A percentile compares a stretch with the other conserved stretches of the same genome.
These are phyloP conservation scores for Veloporphyrellus conicus DNA, from an alignment of 1,284 basidiomycete species.

Conservation along the genomic window DNA sequence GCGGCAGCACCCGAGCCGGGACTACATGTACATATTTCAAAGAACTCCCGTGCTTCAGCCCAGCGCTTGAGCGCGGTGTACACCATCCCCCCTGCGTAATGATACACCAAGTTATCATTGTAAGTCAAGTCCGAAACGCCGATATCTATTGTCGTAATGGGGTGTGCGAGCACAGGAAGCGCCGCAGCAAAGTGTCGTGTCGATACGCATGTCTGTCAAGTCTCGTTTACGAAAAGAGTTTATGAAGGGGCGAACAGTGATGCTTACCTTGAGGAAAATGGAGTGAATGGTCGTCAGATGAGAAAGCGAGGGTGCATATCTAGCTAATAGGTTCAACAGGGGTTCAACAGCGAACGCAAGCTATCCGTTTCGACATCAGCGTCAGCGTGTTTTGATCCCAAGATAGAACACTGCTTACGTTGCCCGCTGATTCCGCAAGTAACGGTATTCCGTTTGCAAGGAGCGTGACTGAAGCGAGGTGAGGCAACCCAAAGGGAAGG, in stretches of 20 bases:
- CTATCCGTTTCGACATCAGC: slow-evolving; percentile 30
- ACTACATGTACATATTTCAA: slow-evolving; percentile 72
- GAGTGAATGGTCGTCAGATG: slow-evolving; percentile 69
- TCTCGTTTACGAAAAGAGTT: not conserved
- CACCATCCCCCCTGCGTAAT: slow-evolving; percentile 68
- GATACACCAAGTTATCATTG: slow-evolving; percentile 72
- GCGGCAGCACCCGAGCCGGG: slow-evolving; percentile 63
- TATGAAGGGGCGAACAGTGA: slow-evolving; percentile 6
- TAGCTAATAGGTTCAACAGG: slow-evolving; percentile 53
- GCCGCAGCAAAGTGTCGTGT: slow-evolving; percentile 50
- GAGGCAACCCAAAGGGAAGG: slow-evolving; percentile 1
- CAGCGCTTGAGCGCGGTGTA: slow-evolving; percentile 60
- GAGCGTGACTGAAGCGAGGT: slow-evolving; percentile 39
- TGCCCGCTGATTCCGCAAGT: slow-evolving; percentile 36
- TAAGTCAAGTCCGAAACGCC: slow-evolving; percentile 57
- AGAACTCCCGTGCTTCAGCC: slow-evolving; percentile 64
- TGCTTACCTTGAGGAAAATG: slow-evolving; percentile 48
- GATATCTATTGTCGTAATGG: slow-evolving; percentile 57
- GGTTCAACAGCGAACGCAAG: slow-evolving; percentile 52
- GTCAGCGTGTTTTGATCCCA: not conserved
- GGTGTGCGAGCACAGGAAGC: slow-evolving; percentile 52
- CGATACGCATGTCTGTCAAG: slow-evolving; percentile 39
- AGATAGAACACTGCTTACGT: slow-evolving; percentile 35
- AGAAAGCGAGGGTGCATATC: slow-evolving; percentile 53
- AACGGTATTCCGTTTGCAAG: slow-evolving; percentile 47